Evolutionary conservation across 345 rosid species (phyloP), one percentile per base, ranked within the genome.

Genomic region (Viola odorata): DNA sequence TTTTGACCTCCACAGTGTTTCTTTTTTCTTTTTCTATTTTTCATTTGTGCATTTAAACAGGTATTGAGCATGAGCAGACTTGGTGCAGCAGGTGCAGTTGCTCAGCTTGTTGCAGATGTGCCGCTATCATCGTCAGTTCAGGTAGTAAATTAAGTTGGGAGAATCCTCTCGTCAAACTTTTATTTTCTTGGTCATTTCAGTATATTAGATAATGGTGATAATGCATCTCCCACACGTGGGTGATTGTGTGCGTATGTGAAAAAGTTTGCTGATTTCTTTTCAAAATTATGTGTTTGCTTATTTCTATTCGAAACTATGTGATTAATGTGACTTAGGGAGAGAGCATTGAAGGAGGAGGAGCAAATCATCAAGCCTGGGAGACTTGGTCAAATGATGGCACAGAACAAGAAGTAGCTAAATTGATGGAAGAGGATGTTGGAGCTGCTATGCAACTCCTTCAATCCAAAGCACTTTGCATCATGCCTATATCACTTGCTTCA

Each of bases 381-480:
- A 82, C 75, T 53, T 87, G 95, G 95, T 81, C 88, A 42, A 77
- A 69, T 8, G 88, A 84, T 41, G 91, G 85, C 23, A 87, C 88
- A 0, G 95, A 87, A 59, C 79, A 80, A 67, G 79, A 80, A 61
- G 88, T 85, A 14, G 91, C 91, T 9, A 83, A 80, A 77, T 77
- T 87, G 57, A 87, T 87, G 91, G 95, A 85, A 80, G 91, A 84
- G 77, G 87, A 87, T 50, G 60, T 85, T 0, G 95, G 95, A 14
- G 82, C 91, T 5, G 91, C 95, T 4, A 84, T 87, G 95, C 95
- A 87, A 61, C 78, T 84, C 62, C 91, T 87, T 65, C 88, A 85
- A 62, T 82, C 95, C 40, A 84, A 87, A 78, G 84, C 91, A 1
- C 88, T 84, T 12, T 87, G 91, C 82, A 77, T 87, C 78, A 85